Base-by-base conservation (phyloP, 2,329 filamentous ascomycete species). In the Diaporthe citrichinensis region DNA sequence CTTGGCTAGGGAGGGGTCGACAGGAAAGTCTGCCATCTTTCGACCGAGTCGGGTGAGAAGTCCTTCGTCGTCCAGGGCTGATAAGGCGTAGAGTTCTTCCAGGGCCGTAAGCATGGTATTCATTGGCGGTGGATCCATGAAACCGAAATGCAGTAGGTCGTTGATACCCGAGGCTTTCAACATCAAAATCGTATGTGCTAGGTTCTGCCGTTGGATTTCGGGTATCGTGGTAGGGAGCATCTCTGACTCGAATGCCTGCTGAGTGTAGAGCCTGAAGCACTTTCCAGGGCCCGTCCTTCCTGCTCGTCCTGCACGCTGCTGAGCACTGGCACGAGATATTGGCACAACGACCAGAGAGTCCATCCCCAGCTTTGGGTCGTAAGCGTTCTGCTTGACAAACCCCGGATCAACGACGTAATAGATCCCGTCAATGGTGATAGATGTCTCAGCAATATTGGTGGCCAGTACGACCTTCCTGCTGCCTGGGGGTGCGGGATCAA, bases 151-250 rank as follows among this genome's bases (percentile, higher is more conserved):
- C 17, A 99, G 89, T 1, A 99, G 88, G 82, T 99, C 97, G 81
- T 99, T 98, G 84, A 99, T 98, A 4, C 97, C 97, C 95, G 99
- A 98, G 0, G 97, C 97, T 83, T 99, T 99, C 69, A 99, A 90
- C 94, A 98, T 98, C 62, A 99, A 89, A 83, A 99, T 98, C 0
- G 96, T 98, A 79, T 94, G 93, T 0, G 95, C 94, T 72, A 99
- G 82, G 80, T 99, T 99, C 83, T 98, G 95, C 1, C 97, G 90
- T 82, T 99, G 97, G 71, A 99, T 99, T 80, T 98, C 97, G 0
- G 97, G 97, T 41, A 98, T 97, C 0, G 95, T 96, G 0, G 96
- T 98, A 0, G 97, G 96, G 75, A 98, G 86, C 96, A 99, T 98
- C 84, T 99, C 97, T 0, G 94, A 96, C 82, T 98, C 95, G 83